Percentiles rank a stretch among this genome's conserved stretches.
phyloP scores from a whole-genome alignment of 805 yeast genomes.

The Saccharomycopsis sp. region DNA sequence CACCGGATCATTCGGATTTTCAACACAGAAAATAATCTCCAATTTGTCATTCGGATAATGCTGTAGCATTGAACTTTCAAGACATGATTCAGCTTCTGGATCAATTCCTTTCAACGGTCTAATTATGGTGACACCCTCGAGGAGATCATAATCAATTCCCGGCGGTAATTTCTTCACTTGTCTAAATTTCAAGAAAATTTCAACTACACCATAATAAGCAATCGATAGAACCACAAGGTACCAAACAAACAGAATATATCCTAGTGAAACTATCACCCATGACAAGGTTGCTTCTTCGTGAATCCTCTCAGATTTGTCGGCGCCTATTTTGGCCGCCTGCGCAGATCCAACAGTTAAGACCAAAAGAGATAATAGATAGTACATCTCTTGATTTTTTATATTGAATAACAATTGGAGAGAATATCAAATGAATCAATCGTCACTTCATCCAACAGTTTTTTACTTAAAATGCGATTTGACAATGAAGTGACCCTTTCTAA shows the following conservation, averaged over 20 bases:
- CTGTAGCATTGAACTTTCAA: constrained; percentile 62
- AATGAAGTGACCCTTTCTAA: too few species aligned
- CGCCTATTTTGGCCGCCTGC: too few species aligned
- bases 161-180: constrained; percentile 22
- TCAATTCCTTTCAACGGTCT: constrained; percentile 84
- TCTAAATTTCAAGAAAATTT: constrained; percentile 31
- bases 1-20: constrained; percentile 55
- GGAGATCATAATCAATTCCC: constrained; percentile 29
- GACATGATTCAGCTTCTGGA: constrained; percentile 61
- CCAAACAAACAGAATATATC: constrained; percentile 32
- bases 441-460: too few species aligned
- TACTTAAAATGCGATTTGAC: too few species aligned
- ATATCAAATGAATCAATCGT: too few species aligned
- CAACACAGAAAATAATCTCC: constrained; percentile 75
- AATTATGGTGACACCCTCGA: constrained; percentile 67
- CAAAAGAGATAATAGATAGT: too few species aligned
- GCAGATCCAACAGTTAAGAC: too few species aligned
- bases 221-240: constrained; percentile 33
- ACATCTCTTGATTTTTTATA: too few species aligned
- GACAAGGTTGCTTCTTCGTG: too few species aligned
- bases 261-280: too few species aligned
- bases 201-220: constrained; percentile 35
- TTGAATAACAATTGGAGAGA: too few species aligned
- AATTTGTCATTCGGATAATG: constrained; percentile 51
- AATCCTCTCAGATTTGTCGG: too few species aligned